Evolutionary conservation across 2,329 filamentous ascomycete genomes (phyloP).

Genomic region (Penicillium olsonii): DNA sequence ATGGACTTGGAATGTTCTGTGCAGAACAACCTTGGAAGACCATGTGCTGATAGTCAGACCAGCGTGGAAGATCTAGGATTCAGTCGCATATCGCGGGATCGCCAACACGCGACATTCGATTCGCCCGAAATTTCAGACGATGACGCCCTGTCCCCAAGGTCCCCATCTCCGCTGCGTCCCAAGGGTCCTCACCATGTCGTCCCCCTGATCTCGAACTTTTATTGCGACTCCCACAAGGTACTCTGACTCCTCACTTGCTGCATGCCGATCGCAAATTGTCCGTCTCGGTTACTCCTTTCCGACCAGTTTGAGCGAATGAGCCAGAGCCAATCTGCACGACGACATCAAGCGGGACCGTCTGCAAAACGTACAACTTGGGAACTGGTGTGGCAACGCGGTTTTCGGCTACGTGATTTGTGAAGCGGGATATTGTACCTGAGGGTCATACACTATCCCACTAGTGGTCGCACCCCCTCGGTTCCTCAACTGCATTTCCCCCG

Average conservation of each 20-base stretch:
- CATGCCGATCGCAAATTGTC: constrained; percentile 22
- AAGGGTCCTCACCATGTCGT: constrained; percentile 18
- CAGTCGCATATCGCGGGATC: background rate
- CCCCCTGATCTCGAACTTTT: constrained; percentile 7
- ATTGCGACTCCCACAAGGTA: constrained; percentile 16
- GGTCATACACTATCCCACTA: constrained; percentile 5
- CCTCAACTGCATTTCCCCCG: constrained; percentile 7
- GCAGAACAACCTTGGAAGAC: too few species aligned
- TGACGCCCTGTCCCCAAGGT: constrained; percentile 37
- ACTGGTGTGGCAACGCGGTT: constrained; percentile 1
- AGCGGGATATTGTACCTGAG: constrained; percentile 10
- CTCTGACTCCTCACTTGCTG: constrained; percentile 15
- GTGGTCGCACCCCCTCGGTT: constrained; percentile 7
- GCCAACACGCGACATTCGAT: constrained; percentile 14
- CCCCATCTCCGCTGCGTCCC: constrained; percentile 22
- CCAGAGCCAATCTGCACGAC: background rate
- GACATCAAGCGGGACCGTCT: background rate
- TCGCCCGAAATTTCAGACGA: constrained; percentile 13
- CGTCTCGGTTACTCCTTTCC: constrained; percentile 15
- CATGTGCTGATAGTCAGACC: too few species aligned
- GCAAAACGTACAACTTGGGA: background rate
- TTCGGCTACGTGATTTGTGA: constrained; percentile 9
- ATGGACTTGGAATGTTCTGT: too few species aligned
- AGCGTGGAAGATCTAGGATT: too few species aligned
- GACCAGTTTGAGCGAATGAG: constrained; percentile 14